These are phyloP conservation scores for Amauroascus niger DNA, from an alignment of 2,329 filamentous ascomycete genomes.

Conservation along the genomic window DNA sequence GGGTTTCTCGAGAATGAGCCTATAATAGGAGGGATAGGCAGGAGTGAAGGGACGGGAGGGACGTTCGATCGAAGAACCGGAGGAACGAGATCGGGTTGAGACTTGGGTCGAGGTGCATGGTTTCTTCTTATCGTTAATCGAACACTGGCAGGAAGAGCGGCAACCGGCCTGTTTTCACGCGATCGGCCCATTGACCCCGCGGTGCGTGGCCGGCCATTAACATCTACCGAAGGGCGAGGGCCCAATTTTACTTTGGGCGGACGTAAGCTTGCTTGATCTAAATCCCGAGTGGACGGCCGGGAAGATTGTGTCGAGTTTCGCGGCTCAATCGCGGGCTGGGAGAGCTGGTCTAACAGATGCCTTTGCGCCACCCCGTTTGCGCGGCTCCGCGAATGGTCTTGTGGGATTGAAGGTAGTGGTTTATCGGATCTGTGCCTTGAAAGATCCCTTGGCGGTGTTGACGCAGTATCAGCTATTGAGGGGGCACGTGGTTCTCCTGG, in stretches of 20 bases:
- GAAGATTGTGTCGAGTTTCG: slow-evolving; percentile 35
- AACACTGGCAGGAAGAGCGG: slow-evolving; percentile 70
- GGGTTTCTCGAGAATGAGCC: slow-evolving; percentile 24
- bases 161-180: slow-evolving; percentile 57
- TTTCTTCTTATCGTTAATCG: slow-evolving; percentile 50
- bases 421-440: slow-evolving; percentile 8
- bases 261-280: slow-evolving; percentile 33
- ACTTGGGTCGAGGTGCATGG: slow-evolving; percentile 41
- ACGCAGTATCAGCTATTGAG: slow-evolving; percentile 9
- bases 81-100: slow-evolving; percentile 32
- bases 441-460: slow-evolving; percentile 7
- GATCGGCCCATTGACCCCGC: slow-evolving; percentile 39
- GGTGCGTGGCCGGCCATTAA: slow-evolving; percentile 53
- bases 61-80: slow-evolving; percentile 23
- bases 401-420: slow-evolving; percentile 14
- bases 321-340: slow-evolving; percentile 28
- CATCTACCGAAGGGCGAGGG: slow-evolving; percentile 63
- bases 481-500: background rate
- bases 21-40: slow-evolving; percentile 31
- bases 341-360: slow-evolving; percentile 29
- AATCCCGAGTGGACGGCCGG: slow-evolving; percentile 37
- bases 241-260: slow-evolving; percentile 72
- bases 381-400: slow-evolving; percentile 19
- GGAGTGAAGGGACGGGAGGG: slow-evolving; percentile 32
- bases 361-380: slow-evolving; percentile 20